Evolutionary conservation across 805 yeast species (phyloP), one percentile per base, ranked within the genome.

Genomic region (Nematodospora valgi): DNA sequence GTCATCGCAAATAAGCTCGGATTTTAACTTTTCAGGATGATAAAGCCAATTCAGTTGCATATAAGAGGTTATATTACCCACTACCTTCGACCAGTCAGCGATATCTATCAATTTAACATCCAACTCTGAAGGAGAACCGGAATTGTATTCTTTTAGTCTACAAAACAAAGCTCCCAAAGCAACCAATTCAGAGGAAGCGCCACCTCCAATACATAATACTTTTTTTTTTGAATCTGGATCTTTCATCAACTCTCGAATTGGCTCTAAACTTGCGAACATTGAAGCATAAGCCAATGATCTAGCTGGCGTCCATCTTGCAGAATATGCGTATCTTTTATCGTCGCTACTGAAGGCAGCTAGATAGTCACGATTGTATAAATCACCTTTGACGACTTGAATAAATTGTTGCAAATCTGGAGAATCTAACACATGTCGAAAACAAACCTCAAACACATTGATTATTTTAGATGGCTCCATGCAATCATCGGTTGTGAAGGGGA

Each of bases 251-350:
- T 59, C 53, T 27, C 57, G 51, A 7, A 78, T 54, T 3, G 69
- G 69, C 4, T 55, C 58, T 19, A 82, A 59, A 10, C 73, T 62
- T 1, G 77, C 65, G 46, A 86, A 80, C 15, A 87, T 64, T 1
- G 87, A 76, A 2, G 82, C 57, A 52, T 87, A 87, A 0, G 86
- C 79, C 30, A 86, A 63, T 0, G 95, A 80, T 37, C 96, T 64
- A 0, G 93, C 76, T 0, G 96, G 89, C 0, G 93, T 73, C 96
- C 96, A 87, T 46, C 96, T 64, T 14, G 81, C 74, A 13, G 80
- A 84, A 49, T 87, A 87, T 0, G 94, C 95, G 43, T 72, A 73
- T 34, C 94, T 66, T 45, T 82, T 80, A 30, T 64, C 70, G 34
- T 73, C 79, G 33, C 63, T 59, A 37, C 74, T 74, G 54, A 88